phyloP scores from a whole-genome alignment of 1,284 basidiomycete species.

The Amylostereum areolatum region DNA sequence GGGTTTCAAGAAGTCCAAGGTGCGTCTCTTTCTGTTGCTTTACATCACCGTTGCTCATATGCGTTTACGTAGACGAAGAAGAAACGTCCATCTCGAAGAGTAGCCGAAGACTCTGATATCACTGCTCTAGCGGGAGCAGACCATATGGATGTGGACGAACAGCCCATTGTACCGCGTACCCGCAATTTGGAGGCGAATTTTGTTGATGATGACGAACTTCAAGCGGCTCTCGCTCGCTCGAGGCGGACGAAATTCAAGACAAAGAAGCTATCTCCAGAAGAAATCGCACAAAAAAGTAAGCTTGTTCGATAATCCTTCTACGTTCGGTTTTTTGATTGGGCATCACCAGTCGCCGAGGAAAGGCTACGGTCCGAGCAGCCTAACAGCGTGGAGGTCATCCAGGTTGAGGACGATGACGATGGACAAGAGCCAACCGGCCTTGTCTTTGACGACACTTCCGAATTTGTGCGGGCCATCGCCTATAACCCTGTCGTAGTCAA shows the following conservation, averaged over 20 bases:
- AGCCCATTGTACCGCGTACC: constrained; percentile 51
- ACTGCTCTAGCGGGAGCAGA: constrained; percentile 31
- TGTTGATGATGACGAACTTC: constrained; percentile 97
- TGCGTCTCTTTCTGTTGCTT: constrained; percentile 20
- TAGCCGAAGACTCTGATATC: constrained; percentile 58
- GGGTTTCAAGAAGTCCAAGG: constrained; percentile 93
- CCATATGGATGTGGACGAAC: constrained; percentile 76
- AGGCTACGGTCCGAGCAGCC: constrained; percentile 46
- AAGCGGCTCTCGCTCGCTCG: constrained; percentile 85
- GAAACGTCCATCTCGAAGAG: constrained; percentile 73
- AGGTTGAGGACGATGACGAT: constrained; percentile 55
- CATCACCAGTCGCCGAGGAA: constrained; percentile 56
- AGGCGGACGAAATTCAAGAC: constrained; percentile 77
- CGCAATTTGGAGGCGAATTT: constrained; percentile 81
- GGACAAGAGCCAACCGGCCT: constrained; percentile 56
- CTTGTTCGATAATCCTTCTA: constrained; percentile 12
- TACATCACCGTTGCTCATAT: constrained; percentile 7
- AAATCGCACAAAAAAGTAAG: constrained; percentile 77
- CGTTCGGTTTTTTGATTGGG: constrained; percentile 10
- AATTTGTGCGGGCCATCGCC: constrained; percentile 90
- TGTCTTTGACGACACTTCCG: constrained; percentile 94
- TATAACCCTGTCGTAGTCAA: constrained; percentile 53
- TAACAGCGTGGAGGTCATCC: constrained; percentile 39
- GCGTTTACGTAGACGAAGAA: constrained; percentile 74
- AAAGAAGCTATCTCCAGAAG: constrained; percentile 79